A percentile compares a stretch with the other conserved stretches of the same genome.
Evolutionary conservation across 345 rosid genomes (phyloP).

Genomic region (Rhodamnia argentea): DNA sequence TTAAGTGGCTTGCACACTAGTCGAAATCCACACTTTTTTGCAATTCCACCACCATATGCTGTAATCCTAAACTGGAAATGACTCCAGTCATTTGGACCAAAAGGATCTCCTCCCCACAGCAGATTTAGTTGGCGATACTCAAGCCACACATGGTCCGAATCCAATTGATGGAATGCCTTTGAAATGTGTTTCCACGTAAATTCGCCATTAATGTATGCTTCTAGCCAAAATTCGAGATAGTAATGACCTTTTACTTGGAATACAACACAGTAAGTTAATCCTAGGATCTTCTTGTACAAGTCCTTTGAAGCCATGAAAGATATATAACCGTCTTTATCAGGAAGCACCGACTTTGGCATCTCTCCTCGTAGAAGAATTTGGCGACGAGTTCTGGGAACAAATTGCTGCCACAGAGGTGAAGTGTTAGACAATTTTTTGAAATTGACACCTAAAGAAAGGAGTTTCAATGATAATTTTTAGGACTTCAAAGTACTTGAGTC

Average conservation of each 20-base stretch:
- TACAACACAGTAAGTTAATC: accelerated
- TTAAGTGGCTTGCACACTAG: not conserved
- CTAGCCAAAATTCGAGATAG: no score
- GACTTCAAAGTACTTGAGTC: no score
- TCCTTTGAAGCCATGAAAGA: not conserved
- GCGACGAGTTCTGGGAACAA: accelerated
- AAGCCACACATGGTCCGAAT: not conserved
- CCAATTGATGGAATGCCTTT: no score
- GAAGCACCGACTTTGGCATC: accelerated
- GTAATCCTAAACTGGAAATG: accelerated
- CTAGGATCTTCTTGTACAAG: accelerated
- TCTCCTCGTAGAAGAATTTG: not conserved
- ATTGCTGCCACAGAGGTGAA: not conserved
- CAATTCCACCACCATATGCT: accelerated
- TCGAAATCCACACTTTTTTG: not conserved
- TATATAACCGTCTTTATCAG: accelerated
- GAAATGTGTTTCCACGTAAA: no score
- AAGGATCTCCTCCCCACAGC: accelerated
- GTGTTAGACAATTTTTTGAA: not conserved
- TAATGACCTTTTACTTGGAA: no score
- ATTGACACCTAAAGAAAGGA: not conserved
- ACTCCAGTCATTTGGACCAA: not conserved
- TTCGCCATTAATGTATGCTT: no score
- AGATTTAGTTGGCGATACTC: not conserved
- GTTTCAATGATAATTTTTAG: not conserved